Conservation (phyloP, 176 grass and related monocot genomes). For the Bonia amplexicaulis region DNA sequence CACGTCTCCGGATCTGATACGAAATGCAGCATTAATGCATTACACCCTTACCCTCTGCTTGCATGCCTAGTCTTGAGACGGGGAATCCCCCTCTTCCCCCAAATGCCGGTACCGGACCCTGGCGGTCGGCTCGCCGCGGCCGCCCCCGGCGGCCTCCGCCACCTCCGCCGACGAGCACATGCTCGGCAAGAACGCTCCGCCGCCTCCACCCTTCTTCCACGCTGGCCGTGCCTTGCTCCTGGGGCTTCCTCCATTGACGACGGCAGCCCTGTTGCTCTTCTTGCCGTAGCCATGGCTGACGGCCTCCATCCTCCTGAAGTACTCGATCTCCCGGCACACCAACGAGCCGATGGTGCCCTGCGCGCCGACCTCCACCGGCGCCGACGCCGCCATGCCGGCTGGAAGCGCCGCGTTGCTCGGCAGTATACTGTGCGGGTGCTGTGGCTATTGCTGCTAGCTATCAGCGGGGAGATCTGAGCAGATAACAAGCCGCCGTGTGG, state of each 20-base stretch:
- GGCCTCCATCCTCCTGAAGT: constrained; percentile 21
- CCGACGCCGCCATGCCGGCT: background rate
- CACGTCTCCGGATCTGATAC: background rate
- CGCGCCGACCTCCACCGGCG: constrained; percentile 39
- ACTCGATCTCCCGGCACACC: constrained; percentile 40
- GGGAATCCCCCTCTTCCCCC: background rate
- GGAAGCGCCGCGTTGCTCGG: background rate
- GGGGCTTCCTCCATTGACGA: background rate
- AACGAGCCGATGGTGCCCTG: constrained; percentile 40
- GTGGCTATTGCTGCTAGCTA: background rate
- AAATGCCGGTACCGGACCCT: constrained; percentile 24
- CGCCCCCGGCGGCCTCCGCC: background rate
- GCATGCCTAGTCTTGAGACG: background rate
- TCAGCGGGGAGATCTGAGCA: background rate
- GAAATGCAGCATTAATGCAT: background rate
- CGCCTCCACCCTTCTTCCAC: background rate
- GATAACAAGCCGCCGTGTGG: background rate
- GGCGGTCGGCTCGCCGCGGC: background rate
- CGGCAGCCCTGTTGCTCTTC: constrained; percentile 4
- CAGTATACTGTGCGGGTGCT: background rate
- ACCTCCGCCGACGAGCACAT: constrained; percentile 46
- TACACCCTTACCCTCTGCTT: background rate
- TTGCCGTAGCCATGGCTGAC: background rate
- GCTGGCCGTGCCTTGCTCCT: background rate
- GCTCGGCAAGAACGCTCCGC: constrained; percentile 31